Percentiles rank a stretch among this genome's conserved stretches.
These are phyloP conservation scores for Cardamine resedifolia DNA, from an alignment of 345 rosid genomes.

Conservation along the genomic window DNA sequence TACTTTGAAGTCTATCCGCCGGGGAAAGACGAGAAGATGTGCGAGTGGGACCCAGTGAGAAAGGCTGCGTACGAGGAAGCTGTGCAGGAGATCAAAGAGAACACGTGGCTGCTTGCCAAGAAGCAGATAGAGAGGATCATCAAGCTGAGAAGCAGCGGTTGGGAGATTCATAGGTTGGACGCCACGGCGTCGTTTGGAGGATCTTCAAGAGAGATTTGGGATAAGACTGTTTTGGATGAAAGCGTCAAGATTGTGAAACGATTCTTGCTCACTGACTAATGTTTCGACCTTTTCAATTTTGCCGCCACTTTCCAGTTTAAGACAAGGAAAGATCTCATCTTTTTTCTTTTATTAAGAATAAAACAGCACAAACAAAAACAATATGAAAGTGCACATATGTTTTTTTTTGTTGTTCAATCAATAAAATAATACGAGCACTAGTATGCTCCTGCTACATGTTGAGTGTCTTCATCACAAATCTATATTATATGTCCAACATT, in stretches of 20 bases:
- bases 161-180: conserved; percentile 68
- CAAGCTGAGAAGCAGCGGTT: conserved; percentile 50
- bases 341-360: too few relatives aligned
- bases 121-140: conserved; percentile 68
- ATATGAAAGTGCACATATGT: too few relatives aligned
- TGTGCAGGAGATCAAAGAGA: conserved; percentile 53
- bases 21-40: conserved; percentile 13
- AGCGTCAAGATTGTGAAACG: conserved; percentile 68
- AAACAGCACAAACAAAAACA: too few relatives aligned
- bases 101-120: conserved; percentile 52
- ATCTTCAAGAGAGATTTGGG: conserved; percentile 58
- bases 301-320: neutral
- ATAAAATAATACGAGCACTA: neutral
- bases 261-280: conserved; percentile 48
- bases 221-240: conserved; percentile 57
- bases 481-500: neutral
- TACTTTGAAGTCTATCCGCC: conserved; percentile 49
- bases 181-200: conserved; percentile 56
- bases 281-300: neutral
- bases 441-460: neutral
- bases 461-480: neutral
- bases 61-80: conserved; percentile 45
- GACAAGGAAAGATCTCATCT: neutral
- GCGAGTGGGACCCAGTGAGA: conserved; percentile 27
- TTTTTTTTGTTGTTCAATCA: neutral